Evolutionary conservation across 371 early-diverging fungal genomes (phyloP), one percentile per base, ranked within the genome.

Genomic region (Rhizopus sp.): DNA sequence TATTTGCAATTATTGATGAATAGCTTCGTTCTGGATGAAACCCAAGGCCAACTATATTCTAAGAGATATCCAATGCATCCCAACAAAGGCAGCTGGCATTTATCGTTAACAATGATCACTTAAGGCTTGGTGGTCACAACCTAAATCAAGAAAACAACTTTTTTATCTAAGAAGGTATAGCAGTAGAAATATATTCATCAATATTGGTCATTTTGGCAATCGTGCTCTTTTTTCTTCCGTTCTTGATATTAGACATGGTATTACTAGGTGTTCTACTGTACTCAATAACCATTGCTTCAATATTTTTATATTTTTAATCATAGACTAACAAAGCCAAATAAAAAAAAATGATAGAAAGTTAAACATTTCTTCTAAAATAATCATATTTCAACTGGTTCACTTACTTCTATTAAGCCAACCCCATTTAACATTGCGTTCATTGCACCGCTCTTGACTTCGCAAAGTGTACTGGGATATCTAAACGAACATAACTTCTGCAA

Each of bases 251-350:
- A 34, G 23, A 29, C 58, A 57, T 57, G 37, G 37, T 32, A 35
- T 42, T 42, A 50, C 7, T 49, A 41, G 57, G 57, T 30, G 57
- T 34, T 34, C 50, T 50, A 50, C 57, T 57, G 17, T 57, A 57
- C 50, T 57, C 50, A 50, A 57, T 23, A 35, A 55, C 48, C 48
- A 46, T 44, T n/a, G 15, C 17, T 48, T 55, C 31, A 53, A 53
- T 53, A n/a, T 40, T n/a, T n/a, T n/a, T n/a, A n/a, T n/a, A n/a
- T n/a, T 53, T n/a, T 41, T 12, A n/a, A 41, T 53, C 39, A 53
- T 53, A 13, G 4, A 53, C 53, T 53, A 54, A 45, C 55, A 45
- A 45, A 33, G 35, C 16, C 35, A 54, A 53, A 53, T 53, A 42
- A 45, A 37, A 44, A 54, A 54, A 46, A 23, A 45, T 44, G 48